These are phyloP conservation scores for Nematodospora valgi DNA, from an alignment of 805 yeast genomes.

Conservation along the genomic window DNA sequence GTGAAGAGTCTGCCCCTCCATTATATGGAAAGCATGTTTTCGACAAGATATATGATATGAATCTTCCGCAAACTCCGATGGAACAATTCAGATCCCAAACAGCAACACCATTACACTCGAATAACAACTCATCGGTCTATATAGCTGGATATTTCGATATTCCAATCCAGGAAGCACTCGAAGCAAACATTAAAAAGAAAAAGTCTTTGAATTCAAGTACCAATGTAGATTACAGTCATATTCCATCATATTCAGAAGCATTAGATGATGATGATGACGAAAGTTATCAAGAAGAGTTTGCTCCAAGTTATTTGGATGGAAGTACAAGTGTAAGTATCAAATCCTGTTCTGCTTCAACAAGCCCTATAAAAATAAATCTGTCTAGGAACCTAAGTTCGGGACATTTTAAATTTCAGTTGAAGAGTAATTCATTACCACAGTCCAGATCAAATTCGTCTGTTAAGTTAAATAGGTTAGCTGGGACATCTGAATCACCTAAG, in stretches of 20 bases:
- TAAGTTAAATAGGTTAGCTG: constrained; percentile 1
- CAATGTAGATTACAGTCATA: constrained; percentile 23
- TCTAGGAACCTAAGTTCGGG: constrained; percentile 4
- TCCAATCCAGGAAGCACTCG: constrained; percentile 6
- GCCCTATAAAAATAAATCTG: constrained; percentile 2
- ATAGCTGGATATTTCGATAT: constrained; percentile 7
- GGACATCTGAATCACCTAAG: constrained; percentile 1
- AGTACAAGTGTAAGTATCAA: constrained; percentile 2
- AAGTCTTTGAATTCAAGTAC: constrained; percentile 9
- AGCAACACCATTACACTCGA: constrained; percentile 10
- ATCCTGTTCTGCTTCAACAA: constrained; percentile 1
- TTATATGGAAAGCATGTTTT: constrained; percentile 35
- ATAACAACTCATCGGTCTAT: constrained; percentile 8
- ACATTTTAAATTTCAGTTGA: constrained; percentile 6
- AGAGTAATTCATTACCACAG: constrained; percentile 9
- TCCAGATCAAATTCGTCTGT: constrained; percentile 2
- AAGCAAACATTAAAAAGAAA: constrained; percentile 1
- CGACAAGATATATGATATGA: constrained; percentile 37
- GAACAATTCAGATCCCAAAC: constrained; percentile 26
- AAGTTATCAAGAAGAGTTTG: constrained; percentile 7
- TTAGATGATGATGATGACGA: constrained; percentile 31
- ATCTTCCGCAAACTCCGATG: constrained; percentile 30
- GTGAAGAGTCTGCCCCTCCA: constrained; percentile 40
- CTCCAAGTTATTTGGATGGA: constrained; percentile 7
- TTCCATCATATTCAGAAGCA: constrained; percentile 41